Base-by-base conservation (phyloP, 2,329 filamentous ascomycete species). In the Trichoderma pleuroti region DNA sequence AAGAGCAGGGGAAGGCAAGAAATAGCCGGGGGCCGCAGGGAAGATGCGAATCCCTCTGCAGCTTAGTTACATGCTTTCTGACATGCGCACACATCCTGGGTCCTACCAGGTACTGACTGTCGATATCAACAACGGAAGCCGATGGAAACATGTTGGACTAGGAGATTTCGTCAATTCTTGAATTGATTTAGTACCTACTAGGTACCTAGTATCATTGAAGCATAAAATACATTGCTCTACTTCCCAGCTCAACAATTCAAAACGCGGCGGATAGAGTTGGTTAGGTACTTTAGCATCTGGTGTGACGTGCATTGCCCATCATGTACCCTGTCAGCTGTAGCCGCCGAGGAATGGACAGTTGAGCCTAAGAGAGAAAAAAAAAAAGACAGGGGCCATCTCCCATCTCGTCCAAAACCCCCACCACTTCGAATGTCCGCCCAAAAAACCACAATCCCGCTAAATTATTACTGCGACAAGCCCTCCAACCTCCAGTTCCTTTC, bases 361-460 rank as follows among this genome's bases (percentile, higher is more conserved):
- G 26, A 28, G 26, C 26, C 26, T 28, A 28, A 28, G 26, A 28
- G n/a, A n/a, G 26, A 16, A 14, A 32, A 16, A 59, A n/a, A 32
- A 34, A 34, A 54, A n/a, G 42, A 65, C 62, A 65, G 62, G 46
- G 42, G 30, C 21, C 26, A 32, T 49, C 10, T 24, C 10, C 18
- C 49, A 42, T 36, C 63, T 64, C 42, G 56, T 34, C 26, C 60
- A 42, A 63, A 42, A 63, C 36, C 64, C 64, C 64, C 52, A 16
- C 46, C 30, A 56, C 16, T 39, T 28, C 36, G 14, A 54, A n/a
- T 16, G 42, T 21, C n/a, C 42, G 42, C 42, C 21, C 42, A 67
- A 67, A 67, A 68, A 59, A 32, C 36, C 34, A 32, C 57, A 42
- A 42, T 68, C 54, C 65, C 52, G 54, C 65, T 49, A 68, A 68